Conservation (phyloP, 768 basidiomycete species). For the Pholiota molesta region DNA sequence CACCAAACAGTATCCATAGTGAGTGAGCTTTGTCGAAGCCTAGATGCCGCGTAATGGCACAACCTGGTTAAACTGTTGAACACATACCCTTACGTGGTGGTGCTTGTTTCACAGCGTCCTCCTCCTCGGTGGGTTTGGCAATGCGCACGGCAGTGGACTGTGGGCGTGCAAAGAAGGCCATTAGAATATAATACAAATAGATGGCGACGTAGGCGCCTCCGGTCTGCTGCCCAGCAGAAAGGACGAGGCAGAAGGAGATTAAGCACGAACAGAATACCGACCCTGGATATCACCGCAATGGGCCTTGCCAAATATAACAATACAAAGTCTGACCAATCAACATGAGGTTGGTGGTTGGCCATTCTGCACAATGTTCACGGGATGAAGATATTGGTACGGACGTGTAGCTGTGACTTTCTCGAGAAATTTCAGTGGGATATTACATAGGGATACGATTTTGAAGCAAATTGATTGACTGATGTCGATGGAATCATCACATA, state of each 20-base stretch:
- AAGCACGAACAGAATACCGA: background rate
- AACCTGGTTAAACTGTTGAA: slow-evolving; percentile 11
- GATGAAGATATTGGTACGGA: background rate
- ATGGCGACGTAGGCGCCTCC: slow-evolving; percentile 11
- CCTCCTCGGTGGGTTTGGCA: slow-evolving; percentile 57
- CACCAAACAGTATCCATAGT: background rate
- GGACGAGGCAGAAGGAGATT: slow-evolving; percentile 21
- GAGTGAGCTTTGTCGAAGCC: background rate
- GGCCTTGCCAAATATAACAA: background rate
- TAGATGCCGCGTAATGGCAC: background rate
- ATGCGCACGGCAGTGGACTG: slow-evolving; percentile 73
- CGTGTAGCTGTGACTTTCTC: too few relatives aligned
- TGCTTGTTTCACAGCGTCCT: slow-evolving; percentile 38
- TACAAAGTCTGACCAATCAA: background rate
- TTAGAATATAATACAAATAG: slow-evolving; percentile 25
- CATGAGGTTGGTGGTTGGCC: background rate
- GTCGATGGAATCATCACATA: too few relatives aligned
- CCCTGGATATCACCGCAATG: background rate
- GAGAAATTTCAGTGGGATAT: too few relatives aligned
- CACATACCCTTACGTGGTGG: slow-evolving; percentile 60
- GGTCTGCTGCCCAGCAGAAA: slow-evolving; percentile 32
- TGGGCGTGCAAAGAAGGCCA: slow-evolving; percentile 75
- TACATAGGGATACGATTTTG: too few relatives aligned
- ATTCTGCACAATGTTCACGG: background rate
- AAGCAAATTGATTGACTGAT: too few relatives aligned